Base-by-base conservation (phyloP, 192 early-diverging fungal genomes). In the Backusella mclennaniae region DNA sequence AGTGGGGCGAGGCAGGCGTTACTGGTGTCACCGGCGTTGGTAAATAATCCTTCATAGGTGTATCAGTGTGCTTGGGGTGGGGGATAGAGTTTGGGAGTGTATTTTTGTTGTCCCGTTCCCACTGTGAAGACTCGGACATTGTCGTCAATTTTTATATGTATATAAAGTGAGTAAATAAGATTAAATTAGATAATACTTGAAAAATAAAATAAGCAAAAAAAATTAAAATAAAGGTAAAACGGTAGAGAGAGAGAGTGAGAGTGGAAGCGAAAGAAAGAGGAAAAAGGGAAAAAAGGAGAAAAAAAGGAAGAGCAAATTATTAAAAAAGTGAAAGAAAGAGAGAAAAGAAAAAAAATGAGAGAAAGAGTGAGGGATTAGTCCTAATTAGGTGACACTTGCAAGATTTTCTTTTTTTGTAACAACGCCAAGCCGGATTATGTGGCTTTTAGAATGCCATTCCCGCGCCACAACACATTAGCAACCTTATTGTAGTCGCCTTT, bases 21-120 rank as follows among this genome's bases (percentile, higher is more conserved):
- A 38, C 35, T 39, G 73, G 73, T 74, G 73, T 68, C 19, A 38
- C 35, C 23, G 73, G 73, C 63, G 73, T 74, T 36, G 73, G 73
- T 41, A 74, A 66, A 39, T 74, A 74, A 19, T 74, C 56, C 63
- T 74, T 74, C 53, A 66, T 74, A n/a, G 11, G 21, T 74, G 23
- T 66, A 74, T 59, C 71, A 31, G 33, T 35, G 33, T 35, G 44
- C 35, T 73, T 73, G 56, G 31, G 29, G 36, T 73, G 23, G 31
- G 42, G 26, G 26, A 71, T 63, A 71, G 17, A 31, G 9, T 9
- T 31, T 29, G 70, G 41, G 70, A 71, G 42, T 63, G 56, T 29
- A 26, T 63, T 63, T 63, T 63, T 63, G 56, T 63, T 63, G 56
- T 63, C 12, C 29, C 23, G 56, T 63, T 63, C 23, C 56, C 56